phyloP scores from a whole-genome alignment of 163 green algal genomes.

The Chloroidium sp. region DNA sequence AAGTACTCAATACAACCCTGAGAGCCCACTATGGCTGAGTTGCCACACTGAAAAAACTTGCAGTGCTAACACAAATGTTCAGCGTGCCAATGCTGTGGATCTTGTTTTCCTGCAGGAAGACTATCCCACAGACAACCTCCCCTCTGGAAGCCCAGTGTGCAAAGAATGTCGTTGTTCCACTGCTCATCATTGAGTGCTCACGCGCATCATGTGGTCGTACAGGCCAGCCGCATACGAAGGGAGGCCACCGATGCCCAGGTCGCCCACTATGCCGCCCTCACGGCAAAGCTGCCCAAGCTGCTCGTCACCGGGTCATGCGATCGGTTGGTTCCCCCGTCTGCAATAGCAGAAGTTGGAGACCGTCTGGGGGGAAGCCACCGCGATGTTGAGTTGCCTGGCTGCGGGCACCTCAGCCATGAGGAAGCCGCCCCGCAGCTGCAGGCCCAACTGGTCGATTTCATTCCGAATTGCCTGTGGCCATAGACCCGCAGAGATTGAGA shows the following conservation, averaged over 20 bases:
- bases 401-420: slow-evolving; percentile 71
- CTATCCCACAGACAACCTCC: too few species aligned
- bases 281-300: slow-evolving; percentile 20
- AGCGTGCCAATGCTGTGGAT: too few species aligned
- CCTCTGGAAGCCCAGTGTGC: neutral
- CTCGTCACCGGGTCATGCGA: slow-evolving; percentile 48
- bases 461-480: neutral
- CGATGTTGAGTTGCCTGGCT: slow-evolving; percentile 37
- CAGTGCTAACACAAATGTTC: too few species aligned
- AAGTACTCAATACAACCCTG: too few species aligned
- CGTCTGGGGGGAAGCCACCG: slow-evolving; percentile 22
- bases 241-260: slow-evolving; percentile 14
- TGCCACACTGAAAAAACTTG: too few species aligned
- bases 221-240: slow-evolving; percentile 18
- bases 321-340: slow-evolving; percentile 25
- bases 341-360: neutral
- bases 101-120: too few species aligned
- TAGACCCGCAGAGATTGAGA: too few species aligned
- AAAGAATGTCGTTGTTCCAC: neutral
- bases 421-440: slow-evolving; percentile 56
- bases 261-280: slow-evolving; percentile 5
- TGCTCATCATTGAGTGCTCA: too few species aligned
- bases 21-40: too few species aligned
- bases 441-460: slow-evolving; percentile 28
- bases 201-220: neutral